Conservation (phyloP, 768 basidiomycete genomes). For the Daedalea quercina region DNA sequence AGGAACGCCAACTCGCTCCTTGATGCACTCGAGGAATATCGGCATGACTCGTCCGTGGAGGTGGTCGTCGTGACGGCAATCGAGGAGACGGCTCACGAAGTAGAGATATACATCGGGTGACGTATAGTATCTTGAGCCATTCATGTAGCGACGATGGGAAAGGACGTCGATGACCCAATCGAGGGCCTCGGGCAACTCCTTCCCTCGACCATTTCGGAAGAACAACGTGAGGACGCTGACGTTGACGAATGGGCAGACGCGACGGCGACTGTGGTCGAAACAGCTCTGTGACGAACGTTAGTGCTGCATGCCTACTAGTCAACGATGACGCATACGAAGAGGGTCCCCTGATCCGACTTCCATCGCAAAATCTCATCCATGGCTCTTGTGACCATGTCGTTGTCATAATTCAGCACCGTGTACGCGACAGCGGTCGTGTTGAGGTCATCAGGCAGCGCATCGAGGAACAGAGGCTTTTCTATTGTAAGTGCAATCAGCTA, state of each 20-base stretch:
- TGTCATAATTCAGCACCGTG: constrained; percentile 30
- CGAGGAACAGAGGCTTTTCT: constrained; percentile 12
- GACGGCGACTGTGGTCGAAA: constrained; percentile 43
- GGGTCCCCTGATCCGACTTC: constrained; percentile 41
- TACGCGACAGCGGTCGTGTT: constrained; percentile 54
- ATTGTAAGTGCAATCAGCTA: no score
- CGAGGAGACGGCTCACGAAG: constrained; percentile 41
- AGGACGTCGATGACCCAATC: constrained; percentile 46
- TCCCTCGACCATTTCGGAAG: constrained; percentile 41
- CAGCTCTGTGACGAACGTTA: constrained; percentile 33
- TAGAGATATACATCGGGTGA: constrained; percentile 47
- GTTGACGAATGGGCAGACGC: constrained; percentile 48
- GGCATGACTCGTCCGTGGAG: constrained; percentile 32
- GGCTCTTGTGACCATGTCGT: constrained; percentile 30
- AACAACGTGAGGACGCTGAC: constrained; percentile 45
- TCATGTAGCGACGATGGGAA: constrained; percentile 43
- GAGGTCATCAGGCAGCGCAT: constrained; percentile 43
- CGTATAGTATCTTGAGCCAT: constrained; percentile 50
- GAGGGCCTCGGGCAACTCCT: constrained; percentile 36
- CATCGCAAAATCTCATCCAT: constrained; percentile 56
- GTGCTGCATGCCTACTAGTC: neutral
- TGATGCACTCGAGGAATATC: constrained; percentile 37
- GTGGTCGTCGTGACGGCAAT: constrained; percentile 22
- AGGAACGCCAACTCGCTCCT: constrained; percentile 41
- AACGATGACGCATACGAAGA: constrained; percentile 12